A percentile compares a stretch with the other conserved stretches of the same genome.
Conservation (phyloP, 164 flowering plant genomes). For the Aristolochia contorta region DNA sequence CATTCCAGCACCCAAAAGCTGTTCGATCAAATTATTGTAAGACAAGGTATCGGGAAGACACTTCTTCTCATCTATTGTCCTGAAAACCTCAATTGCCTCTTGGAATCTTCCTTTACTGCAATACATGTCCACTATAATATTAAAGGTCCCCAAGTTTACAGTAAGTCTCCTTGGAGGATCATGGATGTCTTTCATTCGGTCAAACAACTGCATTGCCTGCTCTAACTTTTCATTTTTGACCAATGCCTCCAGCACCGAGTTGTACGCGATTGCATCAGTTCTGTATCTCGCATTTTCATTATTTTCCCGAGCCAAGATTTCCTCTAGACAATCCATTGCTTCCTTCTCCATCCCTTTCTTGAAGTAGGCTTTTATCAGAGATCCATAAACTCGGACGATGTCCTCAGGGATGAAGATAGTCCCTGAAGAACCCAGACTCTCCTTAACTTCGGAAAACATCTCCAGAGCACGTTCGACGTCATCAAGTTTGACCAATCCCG, state of each 20-base stretch:
- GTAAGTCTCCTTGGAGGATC: conserved; percentile 46
- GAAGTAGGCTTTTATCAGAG: conserved; percentile 73
- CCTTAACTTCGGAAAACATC: conserved; percentile 73
- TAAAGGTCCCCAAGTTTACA: conserved; percentile 79
- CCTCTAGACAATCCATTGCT: conserved; percentile 65
- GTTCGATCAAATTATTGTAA: conserved; percentile 73
- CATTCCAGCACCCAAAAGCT: conserved; percentile 58
- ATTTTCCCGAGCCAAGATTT: conserved; percentile 28
- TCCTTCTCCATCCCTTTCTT: conserved; percentile 73
- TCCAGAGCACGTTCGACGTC: conserved; percentile 51
- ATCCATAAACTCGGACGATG: conserved; percentile 43
- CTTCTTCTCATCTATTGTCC: conserved; percentile 64
- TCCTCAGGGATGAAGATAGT: neutral
- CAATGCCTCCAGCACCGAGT: conserved; percentile 70
- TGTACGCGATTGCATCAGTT: conserved; percentile 63
- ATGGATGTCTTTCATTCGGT: conserved; percentile 53
- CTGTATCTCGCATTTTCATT: conserved; percentile 21
- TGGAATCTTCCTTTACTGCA: conserved; percentile 48
- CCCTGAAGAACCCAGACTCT: conserved; percentile 36
- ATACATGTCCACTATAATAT: conserved; percentile 77
- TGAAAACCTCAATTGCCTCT: conserved; percentile 69
- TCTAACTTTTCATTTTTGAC: conserved; percentile 70
- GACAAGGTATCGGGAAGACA: conserved; percentile 69
- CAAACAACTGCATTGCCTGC: conserved; percentile 61
- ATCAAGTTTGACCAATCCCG: conserved; percentile 39